A percentile compares a stretch with the other conserved stretches of the same genome.
Conservation (phyloP, 768 basidiomycete species). For the Punctularia strigosozonata region DNA sequence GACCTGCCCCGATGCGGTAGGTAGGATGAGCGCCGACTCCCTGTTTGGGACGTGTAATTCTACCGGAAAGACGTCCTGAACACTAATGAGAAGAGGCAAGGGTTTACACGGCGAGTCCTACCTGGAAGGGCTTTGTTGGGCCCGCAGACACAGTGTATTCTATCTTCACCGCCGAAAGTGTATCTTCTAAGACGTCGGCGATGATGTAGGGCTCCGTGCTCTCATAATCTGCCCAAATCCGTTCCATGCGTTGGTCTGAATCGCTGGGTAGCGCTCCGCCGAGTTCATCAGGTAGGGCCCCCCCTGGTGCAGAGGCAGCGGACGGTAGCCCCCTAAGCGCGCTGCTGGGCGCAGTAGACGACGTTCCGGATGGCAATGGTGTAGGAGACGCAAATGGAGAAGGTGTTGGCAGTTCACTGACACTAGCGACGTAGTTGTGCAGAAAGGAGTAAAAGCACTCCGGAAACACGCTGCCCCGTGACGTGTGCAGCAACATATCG, state of each 20-base stretch:
- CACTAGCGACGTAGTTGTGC: slow-evolving; percentile 75
- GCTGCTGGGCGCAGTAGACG: slow-evolving; percentile 22
- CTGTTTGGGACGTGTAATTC: slow-evolving; percentile 59
- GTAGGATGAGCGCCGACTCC: slow-evolving; percentile 35
- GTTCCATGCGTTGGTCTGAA: slow-evolving; percentile 76
- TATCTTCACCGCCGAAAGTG: slow-evolving; percentile 41
- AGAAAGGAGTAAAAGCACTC: slow-evolving; percentile 93
- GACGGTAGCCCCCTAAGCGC: slow-evolving; percentile 22
- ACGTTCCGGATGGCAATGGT: slow-evolving; percentile 20
- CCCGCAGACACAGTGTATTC: slow-evolving; percentile 37
- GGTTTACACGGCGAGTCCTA: slow-evolving; percentile 18
- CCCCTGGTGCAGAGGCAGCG: slow-evolving; percentile 14
- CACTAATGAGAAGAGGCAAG: slow-evolving; percentile 1
- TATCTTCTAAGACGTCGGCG: slow-evolving; percentile 32
- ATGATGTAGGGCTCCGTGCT: slow-evolving; percentile 63
- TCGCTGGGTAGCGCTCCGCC: slow-evolving; percentile 49
- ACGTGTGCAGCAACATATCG: slow-evolving; percentile 61
- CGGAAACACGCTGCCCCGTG: slow-evolving; percentile 74
- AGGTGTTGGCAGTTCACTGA: slow-evolving; percentile 53
- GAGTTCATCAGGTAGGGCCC: background rate
- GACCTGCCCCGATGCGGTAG: slow-evolving; percentile 21
- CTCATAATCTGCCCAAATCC: slow-evolving; percentile 81
- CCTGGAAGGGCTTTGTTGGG: slow-evolving; percentile 48
- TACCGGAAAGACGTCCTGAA: slow-evolving; percentile 68
- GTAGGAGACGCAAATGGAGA: slow-evolving; percentile 29